Base-by-base conservation (phyloP, 352 stramenopile genomes). In the Globisporangium takayamanum region DNA sequence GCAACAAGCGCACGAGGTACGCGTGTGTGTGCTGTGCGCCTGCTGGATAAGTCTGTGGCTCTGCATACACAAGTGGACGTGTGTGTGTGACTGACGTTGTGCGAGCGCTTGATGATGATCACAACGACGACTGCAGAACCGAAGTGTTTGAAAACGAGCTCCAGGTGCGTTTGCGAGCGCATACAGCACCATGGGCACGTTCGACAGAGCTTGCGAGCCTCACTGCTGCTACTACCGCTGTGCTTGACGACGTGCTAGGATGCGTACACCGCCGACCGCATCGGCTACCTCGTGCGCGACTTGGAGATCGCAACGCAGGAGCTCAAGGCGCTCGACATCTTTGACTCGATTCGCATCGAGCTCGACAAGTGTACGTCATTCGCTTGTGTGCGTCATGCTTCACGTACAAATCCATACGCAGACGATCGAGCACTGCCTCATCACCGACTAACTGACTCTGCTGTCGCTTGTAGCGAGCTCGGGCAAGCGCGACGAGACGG, bases 81-180 rank as follows among this genome's bases (percentile, higher is more conserved):
- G 22, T 45, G 30, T 36, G 25, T 37, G n/a, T n/a, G 18, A 8
- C 45, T 49, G 50, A 30, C 11, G 41, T 10, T 49, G 44, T 49
- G 44, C 20, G 44, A 5, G 44, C 54, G 6, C 16, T 53, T 22
- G 16, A 25, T 37, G 30, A 30, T 28, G 22, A 26, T 49, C 18
- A 28, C 16, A 67, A 53, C 28, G 33, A 37, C 50, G 26, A 3
- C 33, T 15, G 22, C 59, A 95, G 86, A 56, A 72, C 84, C 12
- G 66, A 91, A 51, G 79, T 95, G 59, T 94, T 95, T 65, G 86
- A 95, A 56, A 87, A 90, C 48, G 84, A 95, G 53, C 73, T 95
- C 0, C 84, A 95, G 75, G 80, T 88, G 39, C 45, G 53, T 48
- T 52, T 8, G 8, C 2, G 20, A 41, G 33, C 36, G 18, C 18